phyloP scores from a whole-genome alignment of 495 filamentous ascomycete species.

The Hyphodiscus hymeniophilus region DNA sequence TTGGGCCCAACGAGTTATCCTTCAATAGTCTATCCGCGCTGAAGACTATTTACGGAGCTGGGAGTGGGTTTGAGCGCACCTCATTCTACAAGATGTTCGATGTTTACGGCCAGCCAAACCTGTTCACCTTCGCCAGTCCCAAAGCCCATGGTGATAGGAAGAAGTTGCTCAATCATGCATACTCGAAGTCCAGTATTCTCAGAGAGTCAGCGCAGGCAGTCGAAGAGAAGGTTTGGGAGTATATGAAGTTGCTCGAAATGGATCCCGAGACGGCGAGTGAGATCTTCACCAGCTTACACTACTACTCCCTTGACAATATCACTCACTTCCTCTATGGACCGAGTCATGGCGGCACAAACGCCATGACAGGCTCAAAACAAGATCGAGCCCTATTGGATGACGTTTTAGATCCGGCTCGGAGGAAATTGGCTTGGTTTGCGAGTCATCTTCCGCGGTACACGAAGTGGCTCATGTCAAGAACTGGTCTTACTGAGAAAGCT shows the following conservation, averaged over 20 bases:
- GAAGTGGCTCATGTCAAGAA: constrained; percentile 27
- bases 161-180: constrained; percentile 31
- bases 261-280: constrained; percentile 21
- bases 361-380: constrained; percentile 13
- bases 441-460: constrained; percentile 28
- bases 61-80: constrained; percentile 30
- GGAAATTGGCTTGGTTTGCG: constrained; percentile 29
- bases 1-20: constrained; percentile 25
- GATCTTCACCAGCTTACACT: constrained; percentile 32
- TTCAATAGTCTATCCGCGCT: constrained; percentile 15
- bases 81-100: constrained; percentile 37
- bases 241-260: constrained; percentile 22
- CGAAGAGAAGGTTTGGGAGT: constrained; percentile 25
- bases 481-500: constrained; percentile 20
- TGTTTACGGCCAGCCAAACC: constrained; percentile 28
- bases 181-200: constrained; percentile 30
- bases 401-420: constrained; percentile 25
- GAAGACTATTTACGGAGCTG: constrained; percentile 33
- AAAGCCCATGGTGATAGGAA: constrained; percentile 31
- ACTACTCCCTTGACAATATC: constrained; percentile 34
- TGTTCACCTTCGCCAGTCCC: constrained; percentile 29
- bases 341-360: constrained; percentile 18
- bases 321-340: constrained; percentile 29
- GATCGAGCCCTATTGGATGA: constrained; percentile 28
- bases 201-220: constrained; percentile 19